These are phyloP conservation scores for Lentinula boryana DNA, from an alignment of 768 basidiomycete species.

Conservation along the genomic window DNA sequence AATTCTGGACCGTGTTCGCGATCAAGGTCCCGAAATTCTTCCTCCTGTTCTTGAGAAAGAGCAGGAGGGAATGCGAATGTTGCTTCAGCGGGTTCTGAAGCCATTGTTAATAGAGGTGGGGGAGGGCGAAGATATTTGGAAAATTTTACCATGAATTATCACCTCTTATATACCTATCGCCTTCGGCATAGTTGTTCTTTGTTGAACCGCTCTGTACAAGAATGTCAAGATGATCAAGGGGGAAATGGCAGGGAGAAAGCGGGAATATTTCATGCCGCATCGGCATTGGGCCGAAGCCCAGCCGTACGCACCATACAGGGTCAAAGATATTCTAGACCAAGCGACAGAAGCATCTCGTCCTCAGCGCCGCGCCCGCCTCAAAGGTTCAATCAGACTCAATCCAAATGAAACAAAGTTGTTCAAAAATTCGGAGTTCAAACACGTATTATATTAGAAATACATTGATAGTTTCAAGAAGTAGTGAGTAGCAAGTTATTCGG, in stretches of 20 bases:
- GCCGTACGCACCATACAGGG: not conserved
- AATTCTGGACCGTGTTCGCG: slow-evolving; percentile 7
- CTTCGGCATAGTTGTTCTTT: not conserved
- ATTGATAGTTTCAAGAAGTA: too few species aligned
- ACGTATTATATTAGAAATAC: too few species aligned
- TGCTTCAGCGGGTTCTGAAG: slow-evolving; percentile 16
- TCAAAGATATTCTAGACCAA: not conserved
- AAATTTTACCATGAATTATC: not conserved
- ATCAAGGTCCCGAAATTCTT: slow-evolving; percentile 12
- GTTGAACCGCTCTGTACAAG: not conserved
- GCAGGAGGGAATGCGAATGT: slow-evolving; percentile 12
- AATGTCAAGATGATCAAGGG: not conserved
- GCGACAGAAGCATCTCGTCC: too few species aligned
- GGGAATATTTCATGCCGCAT: not conserved
- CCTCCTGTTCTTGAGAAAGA: slow-evolving; percentile 11
- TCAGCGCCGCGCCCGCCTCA: too few species aligned
- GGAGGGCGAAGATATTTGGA: not conserved
- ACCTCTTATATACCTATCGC: not conserved
- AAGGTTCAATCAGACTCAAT: too few species aligned
- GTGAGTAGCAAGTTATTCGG: too few species aligned
- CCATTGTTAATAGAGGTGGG: slow-evolving; percentile 6
- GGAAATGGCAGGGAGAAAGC: not conserved
- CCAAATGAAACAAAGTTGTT: too few species aligned
- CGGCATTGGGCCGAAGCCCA: not conserved
- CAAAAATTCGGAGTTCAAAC: too few species aligned